phyloP scores from a whole-genome alignment of 371 early-diverging fungal genomes.

The Mortierella sp. region DNA sequence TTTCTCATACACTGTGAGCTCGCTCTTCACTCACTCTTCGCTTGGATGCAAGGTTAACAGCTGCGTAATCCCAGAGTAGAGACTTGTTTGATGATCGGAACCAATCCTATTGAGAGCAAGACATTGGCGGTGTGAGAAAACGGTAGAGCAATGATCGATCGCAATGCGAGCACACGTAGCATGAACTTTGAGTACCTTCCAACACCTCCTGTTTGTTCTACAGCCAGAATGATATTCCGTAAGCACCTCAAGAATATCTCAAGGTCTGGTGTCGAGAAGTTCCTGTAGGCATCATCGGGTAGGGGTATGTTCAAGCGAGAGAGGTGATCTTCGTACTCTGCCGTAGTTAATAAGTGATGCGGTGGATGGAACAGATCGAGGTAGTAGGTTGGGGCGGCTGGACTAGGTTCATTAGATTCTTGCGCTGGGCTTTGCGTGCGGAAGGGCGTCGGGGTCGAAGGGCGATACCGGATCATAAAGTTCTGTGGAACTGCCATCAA shows the following conservation, averaged over 20 bases:
- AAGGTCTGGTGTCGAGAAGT: constrained; percentile 25
- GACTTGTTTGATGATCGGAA: constrained; percentile 37
- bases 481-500: constrained; percentile 51
- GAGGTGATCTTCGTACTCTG: constrained; percentile 38
- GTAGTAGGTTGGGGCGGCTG: constrained; percentile 12
- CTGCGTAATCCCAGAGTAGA: constrained; percentile 50
- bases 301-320: constrained; percentile 19
- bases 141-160: neutral
- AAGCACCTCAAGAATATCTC: constrained; percentile 42
- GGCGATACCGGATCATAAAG: constrained; percentile 51
- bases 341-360: constrained; percentile 22
- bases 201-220: constrained; percentile 45
- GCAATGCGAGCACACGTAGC: neutral
- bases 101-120: constrained; percentile 24
- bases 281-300: constrained; percentile 21
- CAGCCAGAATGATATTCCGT: constrained; percentile 37
- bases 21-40: constrained; percentile 48
- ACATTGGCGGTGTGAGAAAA: neutral
- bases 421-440: neutral
- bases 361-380: constrained; percentile 48
- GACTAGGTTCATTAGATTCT: neutral
- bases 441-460: neutral
- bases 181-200: constrained; percentile 24
- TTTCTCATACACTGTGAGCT: neutral
- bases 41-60: constrained; percentile 39